These are phyloP conservation scores for Boletus patriciae DNA, from an alignment of 768 basidiomycete genomes.

Conservation along the genomic window DNA sequence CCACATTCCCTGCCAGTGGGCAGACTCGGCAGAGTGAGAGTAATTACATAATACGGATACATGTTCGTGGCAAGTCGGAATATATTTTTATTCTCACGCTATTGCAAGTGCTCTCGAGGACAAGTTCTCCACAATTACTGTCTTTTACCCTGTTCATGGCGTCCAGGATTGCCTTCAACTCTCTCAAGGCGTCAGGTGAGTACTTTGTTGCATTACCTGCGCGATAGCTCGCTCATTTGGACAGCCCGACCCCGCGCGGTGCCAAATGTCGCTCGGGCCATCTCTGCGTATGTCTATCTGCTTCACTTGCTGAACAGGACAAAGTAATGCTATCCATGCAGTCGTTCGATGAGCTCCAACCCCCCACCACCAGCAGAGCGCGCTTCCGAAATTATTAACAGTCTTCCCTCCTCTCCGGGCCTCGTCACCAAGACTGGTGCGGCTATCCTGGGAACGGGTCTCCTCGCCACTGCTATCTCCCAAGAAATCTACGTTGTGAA, in stretches of 20 bases:
- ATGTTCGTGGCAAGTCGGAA: slow-evolving; percentile 32
- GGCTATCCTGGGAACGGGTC: slow-evolving; percentile 86
- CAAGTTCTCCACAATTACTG: slow-evolving; percentile 8
- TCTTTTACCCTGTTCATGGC: slow-evolving; percentile 45
- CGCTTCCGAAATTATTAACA: slow-evolving; percentile 88
- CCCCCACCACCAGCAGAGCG: slow-evolving; percentile 79
- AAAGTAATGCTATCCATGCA: slow-evolving; percentile 30
- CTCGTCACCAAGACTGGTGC: slow-evolving; percentile 95
- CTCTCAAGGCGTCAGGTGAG: slow-evolving; percentile 62
- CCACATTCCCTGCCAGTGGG: no score
- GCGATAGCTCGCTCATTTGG: background rate
- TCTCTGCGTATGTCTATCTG: slow-evolving; percentile 45
- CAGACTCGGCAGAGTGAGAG: no score
- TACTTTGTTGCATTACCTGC: background rate
- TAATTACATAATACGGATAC: slow-evolving; percentile 18
- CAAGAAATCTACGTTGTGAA: slow-evolving; percentile 97
- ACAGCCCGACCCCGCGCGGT: slow-evolving; percentile 57
- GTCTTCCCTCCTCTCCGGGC: slow-evolving; percentile 78
- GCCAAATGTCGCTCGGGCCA: slow-evolving; percentile 45
- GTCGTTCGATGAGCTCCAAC: slow-evolving; percentile 66
- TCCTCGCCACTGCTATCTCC: slow-evolving; percentile 89
- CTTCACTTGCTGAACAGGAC: slow-evolving; percentile 5
- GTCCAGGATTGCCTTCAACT: slow-evolving; percentile 67
- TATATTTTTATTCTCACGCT: slow-evolving; percentile 34
- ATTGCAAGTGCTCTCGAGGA: slow-evolving; percentile 3